phyloP scores from a whole-genome alignment of 441 rosid genomes.

The Syzygium syzygioides region DNA sequence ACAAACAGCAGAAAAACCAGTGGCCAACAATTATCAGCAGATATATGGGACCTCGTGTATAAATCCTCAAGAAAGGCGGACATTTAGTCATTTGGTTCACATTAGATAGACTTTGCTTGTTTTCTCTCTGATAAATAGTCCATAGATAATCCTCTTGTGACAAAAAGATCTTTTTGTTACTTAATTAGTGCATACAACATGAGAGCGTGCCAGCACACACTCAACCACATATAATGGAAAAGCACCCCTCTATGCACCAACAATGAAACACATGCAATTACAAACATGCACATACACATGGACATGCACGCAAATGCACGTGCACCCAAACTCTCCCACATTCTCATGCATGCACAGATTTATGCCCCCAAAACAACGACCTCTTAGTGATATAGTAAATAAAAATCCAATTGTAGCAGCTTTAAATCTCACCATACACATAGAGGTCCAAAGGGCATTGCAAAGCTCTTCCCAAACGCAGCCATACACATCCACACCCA shows the following conservation, averaged over 20 bases:
- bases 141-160: background rate
- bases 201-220: background rate
- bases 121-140: background rate
- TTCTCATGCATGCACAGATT: background rate
- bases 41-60: background rate
- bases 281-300: background rate
- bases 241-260: background rate
- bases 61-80: background rate
- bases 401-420: background rate
- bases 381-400: background rate
- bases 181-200: background rate
- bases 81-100: background rate
- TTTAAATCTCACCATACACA: background rate
- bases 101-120: background rate
- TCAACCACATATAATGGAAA: background rate
- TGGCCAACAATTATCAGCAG: background rate
- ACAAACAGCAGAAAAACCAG: background rate
- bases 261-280: background rate
- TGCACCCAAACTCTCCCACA: background rate
- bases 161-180: background rate
- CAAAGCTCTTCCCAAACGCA: too few relatives aligned
- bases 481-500: background rate
- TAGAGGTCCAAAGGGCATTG: too few relatives aligned
- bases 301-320: background rate
- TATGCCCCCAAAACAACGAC: background rate